Evolutionary conservation across 139 green algal genomes (phyloP), one percentile per base, ranked within the genome.

Genomic region (Eudorina sp.): DNA sequence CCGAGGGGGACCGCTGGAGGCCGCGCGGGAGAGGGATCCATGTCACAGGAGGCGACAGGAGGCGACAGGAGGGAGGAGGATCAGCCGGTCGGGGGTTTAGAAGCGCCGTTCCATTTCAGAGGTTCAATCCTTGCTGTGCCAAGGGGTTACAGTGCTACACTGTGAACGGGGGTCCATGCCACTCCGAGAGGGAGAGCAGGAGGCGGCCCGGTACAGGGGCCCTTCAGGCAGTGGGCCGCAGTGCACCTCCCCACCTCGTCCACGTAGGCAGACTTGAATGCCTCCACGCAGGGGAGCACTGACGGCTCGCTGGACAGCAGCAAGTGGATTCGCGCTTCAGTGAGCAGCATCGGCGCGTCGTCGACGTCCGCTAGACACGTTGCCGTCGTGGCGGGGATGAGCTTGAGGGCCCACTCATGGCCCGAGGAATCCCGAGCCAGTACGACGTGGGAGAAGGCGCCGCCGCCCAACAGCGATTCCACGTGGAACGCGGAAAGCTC

Each of bases 391-490:
- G 82, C 82, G 5, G 64, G 64, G 21, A 88, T 79, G 25, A 88
- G 82, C 48, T 88, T 88, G 3, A 88, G 66, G 23, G 82, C 82
- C 34, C 60, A 86, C 13, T 76, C 79, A 11, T 5, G 31, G 40
- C 46, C 60, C 4, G 25, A 40, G 29, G 60, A 9, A 1, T 88
- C 80, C 1, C 80, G 80, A 16, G 80, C 80, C 0, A 77, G 80
- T 2, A 88, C 82, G 8, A 88, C 66, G 14, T 88, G 82, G 8
- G 64, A n/a, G 82, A 88, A 88, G 82, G 46, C 82, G 25, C 82
- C 82, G 4, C 66, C 82, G 7, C 82, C 82, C 19, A 88, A 46
- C 31, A 80, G 64, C 8, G 64, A 69, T 46, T 88, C 82, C 1
- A 88, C 82, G 18, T 69, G 43, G 21, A 70, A 88, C 13, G 31